Evolutionary conservation across 768 basidiomycete species (phyloP).

Genomic region (Amanita inopinata): DNA sequence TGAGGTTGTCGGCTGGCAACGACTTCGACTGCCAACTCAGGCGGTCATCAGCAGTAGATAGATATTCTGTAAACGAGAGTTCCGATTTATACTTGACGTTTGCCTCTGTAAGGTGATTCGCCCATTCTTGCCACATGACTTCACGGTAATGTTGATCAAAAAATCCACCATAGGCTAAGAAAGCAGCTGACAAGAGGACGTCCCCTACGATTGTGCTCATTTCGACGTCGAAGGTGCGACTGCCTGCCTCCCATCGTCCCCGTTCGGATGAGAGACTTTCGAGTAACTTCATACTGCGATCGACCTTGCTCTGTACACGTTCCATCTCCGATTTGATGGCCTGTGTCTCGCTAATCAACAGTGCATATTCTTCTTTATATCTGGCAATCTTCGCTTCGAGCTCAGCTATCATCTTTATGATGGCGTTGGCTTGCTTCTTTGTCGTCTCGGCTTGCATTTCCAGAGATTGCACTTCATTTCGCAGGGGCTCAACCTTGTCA

Average conservation of each 20-base stretch:
- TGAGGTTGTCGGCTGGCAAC: slow-evolving; percentile 91
- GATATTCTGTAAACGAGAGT: slow-evolving; percentile 87
- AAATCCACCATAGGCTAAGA: slow-evolving; percentile 95
- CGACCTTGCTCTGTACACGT: slow-evolving; percentile 92
- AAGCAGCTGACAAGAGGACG: slow-evolving; percentile 89
- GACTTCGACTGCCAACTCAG: slow-evolving; percentile 93
- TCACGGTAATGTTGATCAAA: slow-evolving; percentile 99
- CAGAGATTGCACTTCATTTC: slow-evolving; percentile 89
- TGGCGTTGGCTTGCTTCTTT: slow-evolving; percentile 84
- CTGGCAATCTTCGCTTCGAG: slow-evolving; percentile 85
- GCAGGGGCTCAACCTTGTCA: slow-evolving; percentile 92
- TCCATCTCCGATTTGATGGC: slow-evolving; percentile 98
- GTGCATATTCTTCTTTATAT: slow-evolving; percentile 97
- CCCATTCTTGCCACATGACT: slow-evolving; percentile 96
- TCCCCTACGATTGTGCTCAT: slow-evolving; percentile 99
- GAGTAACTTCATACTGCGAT: slow-evolving; percentile 91
- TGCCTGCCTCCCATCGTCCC: slow-evolving; percentile 88
- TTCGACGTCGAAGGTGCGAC: slow-evolving; percentile 91
- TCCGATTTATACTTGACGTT: slow-evolving; percentile 88
- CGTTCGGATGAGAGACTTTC: slow-evolving; percentile 93
- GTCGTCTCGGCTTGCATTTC: slow-evolving; percentile 92
- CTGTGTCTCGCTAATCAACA: slow-evolving; percentile 93
- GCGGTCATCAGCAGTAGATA: slow-evolving; percentile 95
- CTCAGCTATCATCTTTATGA: slow-evolving; percentile 86
- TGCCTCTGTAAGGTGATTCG: slow-evolving; percentile 78